Base-by-base conservation (phyloP, 371 early-diverging fungal genomes). In the Syncephalastrum racemosum region DNA sequence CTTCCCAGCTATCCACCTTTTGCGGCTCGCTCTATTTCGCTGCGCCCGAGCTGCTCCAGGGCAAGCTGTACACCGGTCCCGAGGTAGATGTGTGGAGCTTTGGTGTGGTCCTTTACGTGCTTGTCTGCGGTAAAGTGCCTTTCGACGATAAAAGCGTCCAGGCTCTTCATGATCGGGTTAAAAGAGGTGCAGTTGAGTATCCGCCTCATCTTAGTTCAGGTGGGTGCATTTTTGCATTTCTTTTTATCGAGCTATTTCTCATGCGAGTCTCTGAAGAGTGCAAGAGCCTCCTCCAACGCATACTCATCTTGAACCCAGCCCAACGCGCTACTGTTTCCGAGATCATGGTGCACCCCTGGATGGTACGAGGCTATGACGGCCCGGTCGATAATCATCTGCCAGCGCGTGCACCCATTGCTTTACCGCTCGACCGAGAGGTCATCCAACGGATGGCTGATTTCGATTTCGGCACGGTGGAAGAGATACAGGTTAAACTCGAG, bases 1-100 rank as follows among this genome's bases (percentile, higher is more conserved):
- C 81, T 46, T 80, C 81, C 3, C 84, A 84, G 42, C 69, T 96
- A 27, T 84, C 83, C n/a, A 97, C 97, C 0, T 95, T 93, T 68
- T 97, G 96, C 63, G 97, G 99, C 4, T 91, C 93, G 31, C 75
- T 95, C 13, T 95, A 97, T 68, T 98, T 96, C 85, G 97, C 96
- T 5, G 95, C 97, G 10, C 98, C 98, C 2, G 98, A 97, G 66
- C 68, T 98, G 43, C 73, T 98, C 19, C 81, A 82, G 52, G 96
- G 94, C 12, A 83, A 88, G 58, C 69, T 84, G 4, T 97, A 97
- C 59, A 87, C 81, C 0, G 98, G 97, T 0, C 96, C 97, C 7
- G 97, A 95, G 70, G 90, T 96, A 3, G 98, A 97, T 69, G 82
- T 96, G 3, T 97, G 97, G 97, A 90, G 91, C 57, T 87, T 97